Percentiles rank a stretch among this genome's conserved stretches.
Conservation (phyloP, 1,284 basidiomycete species). For the Veloboletus limbatus region DNA sequence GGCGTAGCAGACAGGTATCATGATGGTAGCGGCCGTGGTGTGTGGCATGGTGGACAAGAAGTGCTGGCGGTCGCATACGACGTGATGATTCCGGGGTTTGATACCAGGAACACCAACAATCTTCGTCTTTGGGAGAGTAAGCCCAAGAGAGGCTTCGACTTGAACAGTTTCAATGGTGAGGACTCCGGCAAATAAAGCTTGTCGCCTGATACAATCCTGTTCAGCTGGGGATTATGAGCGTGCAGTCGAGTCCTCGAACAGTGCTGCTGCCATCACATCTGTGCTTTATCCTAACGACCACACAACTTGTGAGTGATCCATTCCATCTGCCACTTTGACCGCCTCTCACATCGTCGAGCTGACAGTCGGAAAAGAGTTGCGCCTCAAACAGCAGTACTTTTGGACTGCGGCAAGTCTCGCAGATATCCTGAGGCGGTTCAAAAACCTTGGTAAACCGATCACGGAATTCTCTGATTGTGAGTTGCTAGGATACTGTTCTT, state of each 20-base stretch:
- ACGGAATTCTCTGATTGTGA: slow-evolving; percentile 76
- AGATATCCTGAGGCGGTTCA: slow-evolving; percentile 84
- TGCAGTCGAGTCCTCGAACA: slow-evolving; percentile 81
- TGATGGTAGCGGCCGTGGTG: slow-evolving; percentile 58
- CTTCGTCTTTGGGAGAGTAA: slow-evolving; percentile 80
- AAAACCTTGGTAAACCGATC: slow-evolving; percentile 73
- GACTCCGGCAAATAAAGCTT: neutral
- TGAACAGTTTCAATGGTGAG: slow-evolving; percentile 86
- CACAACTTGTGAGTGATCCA: slow-evolving; percentile 51
- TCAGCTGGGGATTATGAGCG: slow-evolving; percentile 86
- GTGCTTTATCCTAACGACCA: slow-evolving; percentile 88
- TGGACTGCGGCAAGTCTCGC: slow-evolving; percentile 84
- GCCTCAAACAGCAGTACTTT: slow-evolving; percentile 94
- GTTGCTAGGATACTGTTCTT: slow-evolving; percentile 22
- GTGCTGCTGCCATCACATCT: slow-evolving; percentile 87
- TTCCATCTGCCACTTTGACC: neutral
- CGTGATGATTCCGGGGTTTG: slow-evolving; percentile 86
- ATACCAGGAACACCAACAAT: slow-evolving; percentile 76
- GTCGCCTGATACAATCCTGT: neutral
- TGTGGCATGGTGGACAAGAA: slow-evolving; percentile 89
- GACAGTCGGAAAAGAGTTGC: slow-evolving; percentile 83
- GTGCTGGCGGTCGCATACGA: slow-evolving; percentile 90
- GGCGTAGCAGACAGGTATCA: slow-evolving; percentile 71
- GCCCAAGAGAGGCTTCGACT: slow-evolving; percentile 88
- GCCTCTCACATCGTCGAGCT: slow-evolving; percentile 4